Conservation (phyloP, 345 rosid genomes). For the Conringia planisiliqua region DNA sequence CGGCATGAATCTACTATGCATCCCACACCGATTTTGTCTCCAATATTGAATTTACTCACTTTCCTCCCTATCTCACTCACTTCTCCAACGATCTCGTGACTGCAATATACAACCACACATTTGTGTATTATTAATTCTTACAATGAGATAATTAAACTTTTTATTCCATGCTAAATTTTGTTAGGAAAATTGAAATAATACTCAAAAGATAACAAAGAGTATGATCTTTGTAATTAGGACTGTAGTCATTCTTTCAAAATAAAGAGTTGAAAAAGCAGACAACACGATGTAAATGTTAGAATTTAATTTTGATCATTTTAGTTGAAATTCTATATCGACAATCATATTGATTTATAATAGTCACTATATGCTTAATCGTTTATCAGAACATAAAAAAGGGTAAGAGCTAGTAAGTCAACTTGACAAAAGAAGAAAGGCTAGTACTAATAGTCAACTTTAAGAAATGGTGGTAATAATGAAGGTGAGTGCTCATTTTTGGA, state of each 20-base stretch:
- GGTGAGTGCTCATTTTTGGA: neutral
- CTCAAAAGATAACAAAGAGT: neutral
- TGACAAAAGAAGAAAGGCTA: neutral
- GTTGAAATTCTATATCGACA: neutral
- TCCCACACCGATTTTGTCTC: slow-evolving; percentile 59
- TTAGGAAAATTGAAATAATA: neutral
- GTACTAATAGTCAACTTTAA: neutral
- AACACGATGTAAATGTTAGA: neutral
- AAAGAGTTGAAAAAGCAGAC: neutral
- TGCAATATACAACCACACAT: slow-evolving; percentile 15
- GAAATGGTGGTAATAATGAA: neutral
- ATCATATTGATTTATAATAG: neutral
- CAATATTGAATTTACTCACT: slow-evolving; percentile 43
- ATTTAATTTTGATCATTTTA: neutral
- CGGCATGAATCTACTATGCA: slow-evolving; percentile 55
- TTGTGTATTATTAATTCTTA: neutral
- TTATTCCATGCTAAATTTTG: neutral
- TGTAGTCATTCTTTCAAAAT: neutral
- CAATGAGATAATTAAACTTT: neutral
- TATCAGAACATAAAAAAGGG: neutral
- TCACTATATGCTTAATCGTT: neutral
- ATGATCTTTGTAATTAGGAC: neutral
- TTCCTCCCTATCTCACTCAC: slow-evolving; percentile 55
- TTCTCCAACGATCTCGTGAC: slow-evolving; percentile 69
- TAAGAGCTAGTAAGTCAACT: neutral